A percentile compares a stretch with the other conserved stretches of the same genome.
Evolutionary conservation across 257 asterid species (phyloP).

Genomic region (Coffea eugenioides): DNA sequence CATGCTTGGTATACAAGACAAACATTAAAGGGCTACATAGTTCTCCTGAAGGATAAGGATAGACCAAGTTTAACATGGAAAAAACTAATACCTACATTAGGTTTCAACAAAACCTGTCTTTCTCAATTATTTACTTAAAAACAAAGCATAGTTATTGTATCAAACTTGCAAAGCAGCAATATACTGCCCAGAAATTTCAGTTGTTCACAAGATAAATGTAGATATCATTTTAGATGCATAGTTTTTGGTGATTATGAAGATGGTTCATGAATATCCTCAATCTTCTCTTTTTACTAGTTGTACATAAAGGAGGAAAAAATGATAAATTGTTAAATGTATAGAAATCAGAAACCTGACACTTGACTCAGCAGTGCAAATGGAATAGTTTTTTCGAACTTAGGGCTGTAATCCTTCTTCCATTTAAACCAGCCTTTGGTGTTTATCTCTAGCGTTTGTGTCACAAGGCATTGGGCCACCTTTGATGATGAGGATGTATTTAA

Average conservation of each 20-base stretch:
- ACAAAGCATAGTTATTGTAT: not conserved
- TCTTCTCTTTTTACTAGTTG: not conserved
- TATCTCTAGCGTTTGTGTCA: constrained; percentile 86
- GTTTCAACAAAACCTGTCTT: not conserved
- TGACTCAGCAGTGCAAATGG: constrained; percentile 91
- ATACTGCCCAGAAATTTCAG: not conserved
- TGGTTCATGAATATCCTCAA: not conserved
- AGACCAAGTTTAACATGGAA: not conserved
- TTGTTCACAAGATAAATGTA: not conserved
- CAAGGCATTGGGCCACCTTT: constrained; percentile 57
- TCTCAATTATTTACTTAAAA: not conserved
- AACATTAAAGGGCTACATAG: not conserved
- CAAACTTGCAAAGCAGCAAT: not conserved
- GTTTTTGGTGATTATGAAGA: not conserved
- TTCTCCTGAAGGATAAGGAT: not conserved
- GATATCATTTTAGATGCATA: not conserved
- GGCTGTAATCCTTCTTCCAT: constrained; percentile 73
- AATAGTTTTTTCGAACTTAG: constrained; percentile 74
- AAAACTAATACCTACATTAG: not conserved
- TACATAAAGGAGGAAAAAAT: not conserved
- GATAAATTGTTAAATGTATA: constrained; percentile 5
- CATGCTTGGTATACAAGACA: constrained; percentile 1
- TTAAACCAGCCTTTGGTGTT: constrained; percentile 73
- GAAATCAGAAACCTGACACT: constrained; percentile 77
- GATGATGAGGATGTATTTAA: constrained; percentile 49